Evolutionary conservation across 1,139 yeast genomes (phyloP), one percentile per base, ranked within the genome.

Genomic region (Maudiozyma humilis): DNA sequence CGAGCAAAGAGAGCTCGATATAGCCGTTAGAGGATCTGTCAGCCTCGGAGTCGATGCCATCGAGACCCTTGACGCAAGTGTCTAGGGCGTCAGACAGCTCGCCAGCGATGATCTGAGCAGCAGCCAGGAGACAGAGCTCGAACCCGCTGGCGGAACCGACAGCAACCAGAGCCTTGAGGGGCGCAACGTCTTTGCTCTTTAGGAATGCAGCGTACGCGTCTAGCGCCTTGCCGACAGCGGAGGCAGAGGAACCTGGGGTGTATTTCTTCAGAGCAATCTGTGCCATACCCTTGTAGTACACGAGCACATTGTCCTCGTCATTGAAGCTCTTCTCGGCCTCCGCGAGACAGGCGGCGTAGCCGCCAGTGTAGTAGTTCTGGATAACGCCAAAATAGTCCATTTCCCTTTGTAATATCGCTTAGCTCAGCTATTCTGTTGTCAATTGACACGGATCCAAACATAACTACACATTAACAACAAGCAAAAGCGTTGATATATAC

Each of bases 281-380:
- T 25, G 58, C 46, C 40, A 51, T 58, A 27, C 53, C 51, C 38
- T 52, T 59, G 48, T 62, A 62, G 47, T 52, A 59, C 17, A 48
- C 43, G 16, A 54, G 40, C 39, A 60, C 53, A 43, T 58, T 61
- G 46, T 58, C 62, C 34, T 49, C 47, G 13, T 48, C 42, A 18
- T 53, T 49, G 40, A 45, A 44, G 31, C 45, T 48, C 38, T 51
- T 50, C 31, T 49, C 55, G 20, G 55, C 44, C 43, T 57, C 62
- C 35, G 54, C 50, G 39, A 62, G 47, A 7, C 52, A 50, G 35
- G 54, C 54, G 5, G 50, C 27, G 42, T 50, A 61, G 43, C 55
- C 52, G 20, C 65, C 66, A 10, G 59, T 55, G 44, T 62, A 62
- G 46, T 55, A 63, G 35, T 52, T 54, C 41, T 63, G 66, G 44